These are phyloP conservation scores for Solanum peruvianum DNA, from an alignment of 257 asterid genomes.

Conservation along the genomic window DNA sequence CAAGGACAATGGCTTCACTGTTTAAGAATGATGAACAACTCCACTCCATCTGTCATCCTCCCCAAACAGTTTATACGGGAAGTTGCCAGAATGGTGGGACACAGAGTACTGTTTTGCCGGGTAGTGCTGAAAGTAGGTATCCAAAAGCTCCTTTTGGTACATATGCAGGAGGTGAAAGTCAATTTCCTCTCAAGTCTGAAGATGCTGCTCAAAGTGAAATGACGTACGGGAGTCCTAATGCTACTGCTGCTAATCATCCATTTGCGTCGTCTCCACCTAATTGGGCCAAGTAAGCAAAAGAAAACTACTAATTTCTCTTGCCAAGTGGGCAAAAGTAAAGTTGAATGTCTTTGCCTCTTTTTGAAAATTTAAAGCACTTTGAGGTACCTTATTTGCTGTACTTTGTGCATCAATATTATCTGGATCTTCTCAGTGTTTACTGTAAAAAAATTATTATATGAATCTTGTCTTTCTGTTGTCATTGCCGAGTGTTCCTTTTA, in stretches of 20 bases:
- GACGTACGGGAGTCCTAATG: slow-evolving; percentile 29
- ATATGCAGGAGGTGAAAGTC: slow-evolving; percentile 33
- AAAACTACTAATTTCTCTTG: neutral
- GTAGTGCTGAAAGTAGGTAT: slow-evolving; percentile 47
- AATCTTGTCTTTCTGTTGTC: neutral
- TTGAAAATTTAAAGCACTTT: neutral
- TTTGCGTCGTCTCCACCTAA: slow-evolving; percentile 46
- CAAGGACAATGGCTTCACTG: slow-evolving; percentile 86
- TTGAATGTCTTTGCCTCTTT: neutral
- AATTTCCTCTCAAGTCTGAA: slow-evolving; percentile 37
- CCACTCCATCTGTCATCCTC: slow-evolving; percentile 33
- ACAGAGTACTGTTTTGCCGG: slow-evolving; percentile 31
- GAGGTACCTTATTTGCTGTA: neutral
- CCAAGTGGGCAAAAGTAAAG: neutral
- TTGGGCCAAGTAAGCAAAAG: slow-evolving; percentile 65
- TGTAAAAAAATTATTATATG: neutral
- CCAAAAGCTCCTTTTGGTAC: slow-evolving; percentile 43
- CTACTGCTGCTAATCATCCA: slow-evolving; percentile 42
- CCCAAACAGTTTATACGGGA: slow-evolving; percentile 46
- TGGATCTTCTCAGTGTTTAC: neutral
- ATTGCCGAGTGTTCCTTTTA: neutral
- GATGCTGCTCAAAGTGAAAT: slow-evolving; percentile 42
- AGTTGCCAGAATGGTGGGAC: slow-evolving; percentile 54
- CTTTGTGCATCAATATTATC: neutral
- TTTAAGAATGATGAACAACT: slow-evolving; percentile 66